Conservation (phyloP, 345 rosid genomes). For the Gossypium longicalyx region DNA sequence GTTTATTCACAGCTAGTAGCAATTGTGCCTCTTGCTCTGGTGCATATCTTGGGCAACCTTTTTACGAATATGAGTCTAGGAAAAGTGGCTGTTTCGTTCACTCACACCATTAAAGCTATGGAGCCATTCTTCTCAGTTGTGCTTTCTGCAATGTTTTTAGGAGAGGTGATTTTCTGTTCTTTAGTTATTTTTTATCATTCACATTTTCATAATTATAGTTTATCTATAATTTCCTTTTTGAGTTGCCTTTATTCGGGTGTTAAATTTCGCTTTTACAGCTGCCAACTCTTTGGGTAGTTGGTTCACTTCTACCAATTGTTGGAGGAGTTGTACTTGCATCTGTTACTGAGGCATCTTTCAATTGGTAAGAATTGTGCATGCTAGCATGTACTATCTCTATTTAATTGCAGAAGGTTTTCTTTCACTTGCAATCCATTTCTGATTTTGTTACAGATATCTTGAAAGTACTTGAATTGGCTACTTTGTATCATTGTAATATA, state of each 20-base stretch:
- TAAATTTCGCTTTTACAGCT: slow-evolving; percentile 33
- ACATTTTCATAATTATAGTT: neutral
- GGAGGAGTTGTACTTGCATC: slow-evolving; percentile 98
- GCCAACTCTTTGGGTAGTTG: slow-evolving; percentile 85
- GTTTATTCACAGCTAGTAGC: slow-evolving; percentile 57
- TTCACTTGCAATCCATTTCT: neutral
- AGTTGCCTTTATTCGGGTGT: neutral
- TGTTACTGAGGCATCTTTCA: slow-evolving; percentile 83
- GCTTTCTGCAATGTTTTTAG: slow-evolving; percentile 89
- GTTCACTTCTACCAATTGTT: slow-evolving; percentile 83
- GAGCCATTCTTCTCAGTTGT: slow-evolving; percentile 99
- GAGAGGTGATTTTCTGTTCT: slow-evolving; percentile 51
- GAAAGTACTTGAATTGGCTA: neutral
- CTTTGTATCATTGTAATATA: neutral
- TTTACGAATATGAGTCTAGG: slow-evolving; percentile 98
- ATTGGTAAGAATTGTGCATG: slow-evolving; percentile 51
- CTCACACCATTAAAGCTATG: slow-evolving; percentile 97
- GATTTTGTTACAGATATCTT: neutral
- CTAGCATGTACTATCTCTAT: neutral
- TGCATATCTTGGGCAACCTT: slow-evolving; percentile 82
- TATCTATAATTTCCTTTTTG: neutral
- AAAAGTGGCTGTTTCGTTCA: slow-evolving; percentile 97
- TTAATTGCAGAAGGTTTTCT: neutral
- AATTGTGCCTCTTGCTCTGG: slow-evolving; percentile 82
- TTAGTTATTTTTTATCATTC: neutral